Conservation (phyloP, 2,329 filamentous ascomycete species). For the Xylariaceae sp. region DNA sequence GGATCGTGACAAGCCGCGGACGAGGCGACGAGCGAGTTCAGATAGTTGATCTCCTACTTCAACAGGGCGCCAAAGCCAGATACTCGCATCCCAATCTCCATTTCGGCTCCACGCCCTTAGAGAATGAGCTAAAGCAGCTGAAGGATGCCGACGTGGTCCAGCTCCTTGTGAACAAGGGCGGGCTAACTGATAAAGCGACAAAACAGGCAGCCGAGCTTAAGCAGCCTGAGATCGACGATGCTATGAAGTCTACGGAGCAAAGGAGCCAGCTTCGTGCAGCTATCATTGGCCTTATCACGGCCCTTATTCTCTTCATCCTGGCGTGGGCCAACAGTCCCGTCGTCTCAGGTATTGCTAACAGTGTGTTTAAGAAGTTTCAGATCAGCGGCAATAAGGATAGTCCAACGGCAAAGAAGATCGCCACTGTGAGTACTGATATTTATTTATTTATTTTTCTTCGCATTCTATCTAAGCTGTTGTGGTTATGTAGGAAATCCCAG, state of each 20-base stretch:
- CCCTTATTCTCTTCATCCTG: not conserved
- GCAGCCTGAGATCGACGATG: not conserved
- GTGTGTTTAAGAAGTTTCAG: not conserved
- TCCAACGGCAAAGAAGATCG: not conserved
- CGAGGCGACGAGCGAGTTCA: not conserved
- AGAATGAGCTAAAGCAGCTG: not conserved
- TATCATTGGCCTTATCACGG: not conserved
- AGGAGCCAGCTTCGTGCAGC: not conserved
- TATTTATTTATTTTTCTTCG: not conserved
- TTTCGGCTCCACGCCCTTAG: not conserved
- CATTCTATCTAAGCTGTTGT: not conserved
- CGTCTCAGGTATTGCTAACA: not conserved
- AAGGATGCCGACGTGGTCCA: not conserved
- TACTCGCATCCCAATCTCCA: not conserved
- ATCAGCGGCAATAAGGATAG: not conserved
- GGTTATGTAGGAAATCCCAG: not conserved
- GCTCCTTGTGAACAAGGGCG: not conserved
- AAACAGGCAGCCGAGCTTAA: not conserved
- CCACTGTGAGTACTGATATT: not conserved
- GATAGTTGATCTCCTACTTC: not conserved
- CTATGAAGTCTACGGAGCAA: not conserved
- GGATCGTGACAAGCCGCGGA: not conserved
- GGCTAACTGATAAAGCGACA: not conserved
- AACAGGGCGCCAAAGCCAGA: not conserved
- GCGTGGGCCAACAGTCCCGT: not conserved